A percentile compares a stretch with the other conserved stretches of the same genome.
Conservation (phyloP, 768 basidiomycete species). For the Panaeolus papilionaceus region DNA sequence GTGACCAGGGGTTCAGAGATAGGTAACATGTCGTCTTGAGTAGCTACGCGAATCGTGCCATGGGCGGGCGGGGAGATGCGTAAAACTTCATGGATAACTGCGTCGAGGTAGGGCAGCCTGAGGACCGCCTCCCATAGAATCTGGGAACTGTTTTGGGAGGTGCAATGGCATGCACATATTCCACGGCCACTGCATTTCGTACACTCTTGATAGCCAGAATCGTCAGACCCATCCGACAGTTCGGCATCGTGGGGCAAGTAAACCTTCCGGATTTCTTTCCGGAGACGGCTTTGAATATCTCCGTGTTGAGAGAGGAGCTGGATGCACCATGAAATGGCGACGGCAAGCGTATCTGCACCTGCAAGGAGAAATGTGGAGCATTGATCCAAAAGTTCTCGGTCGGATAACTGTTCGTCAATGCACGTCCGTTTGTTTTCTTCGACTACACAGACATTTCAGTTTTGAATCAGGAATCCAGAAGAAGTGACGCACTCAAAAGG, state of each 20-base stretch:
- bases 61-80: conserved; percentile 63
- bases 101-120: conserved; percentile 58
- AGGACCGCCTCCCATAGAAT: conserved; percentile 42
- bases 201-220: conserved; percentile 34
- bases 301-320: conserved; percentile 61
- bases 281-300: conserved; percentile 59
- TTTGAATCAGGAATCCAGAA: conserved; percentile 7
- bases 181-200: conserved; percentile 22
- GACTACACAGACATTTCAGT: conserved; percentile 43
- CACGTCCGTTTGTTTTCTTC: conserved; percentile 62
- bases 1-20: conserved; percentile 51
- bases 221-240: conserved; percentile 29
- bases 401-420: conserved; percentile 54
- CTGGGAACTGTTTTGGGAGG: conserved; percentile 24
- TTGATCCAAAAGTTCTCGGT: conserved; percentile 66
- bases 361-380: conserved; percentile 71
- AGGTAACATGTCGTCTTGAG: conserved; percentile 58
- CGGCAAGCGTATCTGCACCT: conserved; percentile 65
- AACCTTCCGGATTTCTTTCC: conserved; percentile 50
- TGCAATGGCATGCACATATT: conserved; percentile 21
- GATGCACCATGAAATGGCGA: conserved; percentile 64
- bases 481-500: conserved; percentile 47
- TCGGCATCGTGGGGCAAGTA: conserved; percentile 25
- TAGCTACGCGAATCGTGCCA: conserved; percentile 62
- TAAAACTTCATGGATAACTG: conserved; percentile 61